Percentiles rank a stretch among this genome's conserved stretches.
Conservation (phyloP, 257 asterid genomes). For the Capsicum rhomboideum region DNA sequence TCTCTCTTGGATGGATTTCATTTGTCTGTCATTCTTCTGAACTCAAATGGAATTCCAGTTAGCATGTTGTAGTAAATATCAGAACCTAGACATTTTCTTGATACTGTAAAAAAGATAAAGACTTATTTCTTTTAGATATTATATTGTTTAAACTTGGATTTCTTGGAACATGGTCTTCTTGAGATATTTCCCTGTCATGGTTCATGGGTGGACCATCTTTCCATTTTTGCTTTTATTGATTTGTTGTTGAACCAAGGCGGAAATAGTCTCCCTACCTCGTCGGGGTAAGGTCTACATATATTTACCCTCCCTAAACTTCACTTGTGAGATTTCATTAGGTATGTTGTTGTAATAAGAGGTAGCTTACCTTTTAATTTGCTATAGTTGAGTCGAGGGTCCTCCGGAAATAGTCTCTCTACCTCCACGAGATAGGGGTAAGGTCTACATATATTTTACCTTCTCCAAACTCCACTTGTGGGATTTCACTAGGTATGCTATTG, state of each 20-base stretch:
- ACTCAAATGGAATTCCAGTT: background rate
- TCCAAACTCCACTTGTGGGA: no score
- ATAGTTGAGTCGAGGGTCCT: no score
- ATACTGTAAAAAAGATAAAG: background rate
- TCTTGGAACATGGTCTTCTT: background rate
- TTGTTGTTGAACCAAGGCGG: no score
- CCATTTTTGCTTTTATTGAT: background rate
- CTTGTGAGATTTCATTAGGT: no score
- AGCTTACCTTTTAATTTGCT: background rate
- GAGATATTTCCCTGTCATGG: background rate
- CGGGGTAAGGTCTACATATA: no score
- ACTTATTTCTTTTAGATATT: background rate
- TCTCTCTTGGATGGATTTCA: background rate
- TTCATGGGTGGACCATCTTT: background rate
- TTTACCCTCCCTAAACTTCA: no score
- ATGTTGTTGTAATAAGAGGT: background rate
- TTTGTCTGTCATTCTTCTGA: background rate
- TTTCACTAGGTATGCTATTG: no score
- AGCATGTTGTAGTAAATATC: background rate
- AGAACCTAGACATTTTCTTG: background rate
- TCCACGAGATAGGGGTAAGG: no score
- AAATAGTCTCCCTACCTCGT: no score
- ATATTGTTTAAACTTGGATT: background rate
- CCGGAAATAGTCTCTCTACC: no score
- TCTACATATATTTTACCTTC: no score